Conservation (phyloP, 768 basidiomycete species). For the Hysterangium stoloniferum region DNA sequence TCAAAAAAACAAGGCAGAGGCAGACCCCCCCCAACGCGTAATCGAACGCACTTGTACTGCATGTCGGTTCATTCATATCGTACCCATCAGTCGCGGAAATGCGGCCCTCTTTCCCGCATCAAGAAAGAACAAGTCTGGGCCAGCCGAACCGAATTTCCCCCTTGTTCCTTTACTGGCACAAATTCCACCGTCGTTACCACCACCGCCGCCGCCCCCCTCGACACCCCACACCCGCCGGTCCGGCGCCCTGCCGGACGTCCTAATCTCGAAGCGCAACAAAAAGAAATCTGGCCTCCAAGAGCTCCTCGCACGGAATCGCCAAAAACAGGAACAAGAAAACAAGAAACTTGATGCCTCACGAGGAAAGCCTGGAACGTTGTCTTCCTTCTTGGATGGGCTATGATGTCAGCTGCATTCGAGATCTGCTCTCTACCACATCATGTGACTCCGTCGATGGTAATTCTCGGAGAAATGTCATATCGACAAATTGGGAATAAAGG, state of each 20-base stretch:
- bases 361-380: conserved; percentile 35
- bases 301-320: conserved; percentile 53
- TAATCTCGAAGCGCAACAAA: conserved; percentile 32
- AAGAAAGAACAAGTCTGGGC: neutral
- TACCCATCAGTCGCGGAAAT: neutral
- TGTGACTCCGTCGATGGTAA: neutral
- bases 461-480: neutral
- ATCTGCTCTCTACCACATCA: no score
- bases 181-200: neutral
- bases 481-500: neutral
- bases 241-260: neutral
- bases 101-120: no score
- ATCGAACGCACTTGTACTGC: conserved; percentile 18
- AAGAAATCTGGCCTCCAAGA: conserved; percentile 52
- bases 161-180: neutral
- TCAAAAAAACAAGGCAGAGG: conserved; percentile 20
- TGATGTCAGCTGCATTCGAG: no score
- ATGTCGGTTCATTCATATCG: conserved; percentile 16
- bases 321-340: conserved; percentile 22
- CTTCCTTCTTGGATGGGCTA: conserved; percentile 45
- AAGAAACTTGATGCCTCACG: conserved; percentile 20
- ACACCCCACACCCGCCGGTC: neutral
- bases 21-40: conserved; percentile 4
- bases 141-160: neutral
- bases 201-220: neutral